Conservation (phyloP, 768 basidiomycete genomes). For the Exidia glandulosa region DNA sequence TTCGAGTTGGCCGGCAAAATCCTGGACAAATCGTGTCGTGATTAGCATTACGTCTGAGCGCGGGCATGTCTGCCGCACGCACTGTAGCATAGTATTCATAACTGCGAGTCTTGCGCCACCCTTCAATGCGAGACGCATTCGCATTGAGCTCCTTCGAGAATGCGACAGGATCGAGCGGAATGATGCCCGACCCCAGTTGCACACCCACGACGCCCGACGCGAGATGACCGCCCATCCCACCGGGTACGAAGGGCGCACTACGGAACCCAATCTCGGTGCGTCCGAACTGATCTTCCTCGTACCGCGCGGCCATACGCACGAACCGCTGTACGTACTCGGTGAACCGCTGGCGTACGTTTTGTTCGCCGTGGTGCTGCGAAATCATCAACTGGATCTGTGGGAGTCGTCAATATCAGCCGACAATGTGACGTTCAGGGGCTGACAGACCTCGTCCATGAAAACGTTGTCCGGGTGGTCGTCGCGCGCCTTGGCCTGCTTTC, state of each 20-base stretch:
- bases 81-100: slow-evolving; percentile 63
- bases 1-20: slow-evolving; percentile 46
- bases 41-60: too few relatives aligned
- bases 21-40: too few relatives aligned
- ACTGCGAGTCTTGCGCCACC: slow-evolving; percentile 76
- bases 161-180: slow-evolving; percentile 60
- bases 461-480: slow-evolving; percentile 61
- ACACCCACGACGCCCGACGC: slow-evolving; percentile 35
- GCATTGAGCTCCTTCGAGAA: slow-evolving; percentile 58
- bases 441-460: slow-evolving; percentile 89
- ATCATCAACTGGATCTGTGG: slow-evolving; percentile 73
- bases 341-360: slow-evolving; percentile 77
- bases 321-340: slow-evolving; percentile 83
- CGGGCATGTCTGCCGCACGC: too few relatives aligned
- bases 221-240: slow-evolving; percentile 22
- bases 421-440: background rate
- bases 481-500: slow-evolving; percentile 36
- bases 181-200: slow-evolving; percentile 70
- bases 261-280: slow-evolving; percentile 68
- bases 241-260: slow-evolving; percentile 34
- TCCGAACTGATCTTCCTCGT: slow-evolving; percentile 74
- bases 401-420: background rate
- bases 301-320: slow-evolving; percentile 78
- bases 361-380: slow-evolving; percentile 85
- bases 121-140: slow-evolving; percentile 82